Base-by-base conservation (phyloP, 148 eudicot species). In the Agrostemma githago region DNA sequence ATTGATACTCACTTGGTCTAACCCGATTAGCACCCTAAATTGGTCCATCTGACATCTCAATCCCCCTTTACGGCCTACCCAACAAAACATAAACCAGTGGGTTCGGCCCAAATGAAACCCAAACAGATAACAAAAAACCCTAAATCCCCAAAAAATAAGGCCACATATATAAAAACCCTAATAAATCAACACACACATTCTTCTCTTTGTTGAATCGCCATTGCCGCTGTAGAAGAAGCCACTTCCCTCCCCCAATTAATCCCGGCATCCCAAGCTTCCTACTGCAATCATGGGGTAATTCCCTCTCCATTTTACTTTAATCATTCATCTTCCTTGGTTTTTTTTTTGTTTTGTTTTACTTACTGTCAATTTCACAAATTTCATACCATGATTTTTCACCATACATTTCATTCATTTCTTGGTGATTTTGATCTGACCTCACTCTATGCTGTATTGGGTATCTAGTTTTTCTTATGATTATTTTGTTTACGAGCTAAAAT, bases 211-310 rank as follows among this genome's bases (percentile, higher is more conserved):
- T n/a, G 20, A 17, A 15, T 15, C 59, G 59, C 59, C 59, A 12
- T 16, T 56, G 17, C 59, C 59, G 59, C 17, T 11, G 14, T 57
- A 15, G 60, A 16, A 57, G 60, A 57, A 57, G 15, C 60, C 60
- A 10, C 19, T 16, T 7, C 60, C 60, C 60, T n/a, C 60, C 60
- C 60, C 60, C 20, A 57, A 26, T 26, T 26, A 26, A n/a, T 6
- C 60, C 60, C 60, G 5, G 14, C 60, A 57, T 5, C 20, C 3
- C 19, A 3, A 15, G 2, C 17, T 57, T n/a, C 60, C 5, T 15
- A 17, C n/a, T 57, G 4, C 60, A 57, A 57, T 57, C 60, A 57
- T 57, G 60, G 60, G 60, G 60, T 57, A 57, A 57, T 57, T n/a
- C n/a, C 60, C 15, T 57, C 60, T 16, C 20, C 60, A 5, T 57